These are phyloP conservation scores for Triticum turgidum DNA, from an alignment of 176 grass and related monocot genomes.

Conservation along the genomic window DNA sequence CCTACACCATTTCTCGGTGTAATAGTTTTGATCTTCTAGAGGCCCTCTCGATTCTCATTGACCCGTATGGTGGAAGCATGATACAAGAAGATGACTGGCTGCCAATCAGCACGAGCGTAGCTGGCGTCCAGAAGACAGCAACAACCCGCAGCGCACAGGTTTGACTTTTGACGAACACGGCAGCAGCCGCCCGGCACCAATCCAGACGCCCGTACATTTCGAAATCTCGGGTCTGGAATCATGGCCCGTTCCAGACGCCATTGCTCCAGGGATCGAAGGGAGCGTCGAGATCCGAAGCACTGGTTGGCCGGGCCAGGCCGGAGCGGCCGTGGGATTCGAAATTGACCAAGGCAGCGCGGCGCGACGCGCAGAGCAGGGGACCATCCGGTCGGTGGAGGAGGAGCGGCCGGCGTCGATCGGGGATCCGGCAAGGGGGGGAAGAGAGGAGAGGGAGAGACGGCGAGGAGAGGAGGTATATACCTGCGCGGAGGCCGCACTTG, in stretches of 20 bases:
- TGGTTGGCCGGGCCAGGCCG: no score
- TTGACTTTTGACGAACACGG: conserved; percentile 15
- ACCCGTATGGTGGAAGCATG: neutral
- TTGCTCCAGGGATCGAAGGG: neutral
- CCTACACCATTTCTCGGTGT: neutral
- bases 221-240: neutral
- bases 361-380: neutral
- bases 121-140: conserved; percentile 25
- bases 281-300: neutral
- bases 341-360: neutral
- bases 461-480: conserved; percentile 1
- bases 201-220: neutral
- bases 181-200: neutral
- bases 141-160: neutral
- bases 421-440: neutral
- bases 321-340: neutral
- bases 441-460: no score
- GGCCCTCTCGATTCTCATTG: no score
- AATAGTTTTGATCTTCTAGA: neutral
- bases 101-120: neutral
- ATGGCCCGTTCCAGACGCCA: neutral
- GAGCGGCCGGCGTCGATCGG: neutral
- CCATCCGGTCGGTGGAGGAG: no score
- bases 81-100: neutral
- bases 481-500: conserved; percentile 64